A percentile compares a stretch with the other conserved stretches of the same genome.
Evolutionary conservation across 1,284 basidiomycete genomes (phyloP).

Genomic region (Cronartium quercuum): DNA sequence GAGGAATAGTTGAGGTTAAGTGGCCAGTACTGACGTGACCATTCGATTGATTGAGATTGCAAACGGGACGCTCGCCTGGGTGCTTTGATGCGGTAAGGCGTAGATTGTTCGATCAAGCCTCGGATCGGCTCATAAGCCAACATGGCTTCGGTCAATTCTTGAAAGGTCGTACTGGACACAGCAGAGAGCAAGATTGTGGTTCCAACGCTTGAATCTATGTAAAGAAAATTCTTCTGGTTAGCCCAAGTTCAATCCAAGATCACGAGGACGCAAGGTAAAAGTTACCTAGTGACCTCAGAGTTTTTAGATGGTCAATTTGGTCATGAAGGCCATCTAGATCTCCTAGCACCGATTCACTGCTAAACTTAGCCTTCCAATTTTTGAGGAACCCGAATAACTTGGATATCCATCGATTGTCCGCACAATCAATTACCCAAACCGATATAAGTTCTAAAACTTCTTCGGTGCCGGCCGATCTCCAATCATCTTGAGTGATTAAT

Average conservation of each 20-base stretch:
- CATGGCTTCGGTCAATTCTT: conserved; percentile 1
- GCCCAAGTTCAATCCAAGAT: background rate
- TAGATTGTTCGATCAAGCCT: background rate
- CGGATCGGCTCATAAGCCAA: background rate
- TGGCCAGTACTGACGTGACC: background rate
- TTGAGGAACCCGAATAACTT: conserved; percentile 15
- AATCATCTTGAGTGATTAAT: conserved; percentile 3
- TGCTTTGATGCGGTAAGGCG: conserved; percentile 29
- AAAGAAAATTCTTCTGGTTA: no score
- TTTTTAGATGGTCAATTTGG: background rate
- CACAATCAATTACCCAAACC: conserved; percentile 26
- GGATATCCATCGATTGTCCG: conserved; percentile 1
- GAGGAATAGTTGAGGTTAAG: background rate
- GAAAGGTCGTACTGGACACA: background rate
- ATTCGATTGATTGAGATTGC: background rate
- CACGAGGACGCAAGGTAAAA: background rate
- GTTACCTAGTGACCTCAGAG: background rate
- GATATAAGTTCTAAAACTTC: background rate
- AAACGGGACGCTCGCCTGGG: background rate
- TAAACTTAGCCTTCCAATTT: background rate
- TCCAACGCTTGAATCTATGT: background rate
- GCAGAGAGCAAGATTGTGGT: conserved; percentile 1
- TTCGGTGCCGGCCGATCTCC: background rate
- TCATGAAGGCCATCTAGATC: background rate
- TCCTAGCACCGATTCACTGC: background rate